phyloP scores from a whole-genome alignment of 139 green algal species.

The Chlorella sp. region DNA sequence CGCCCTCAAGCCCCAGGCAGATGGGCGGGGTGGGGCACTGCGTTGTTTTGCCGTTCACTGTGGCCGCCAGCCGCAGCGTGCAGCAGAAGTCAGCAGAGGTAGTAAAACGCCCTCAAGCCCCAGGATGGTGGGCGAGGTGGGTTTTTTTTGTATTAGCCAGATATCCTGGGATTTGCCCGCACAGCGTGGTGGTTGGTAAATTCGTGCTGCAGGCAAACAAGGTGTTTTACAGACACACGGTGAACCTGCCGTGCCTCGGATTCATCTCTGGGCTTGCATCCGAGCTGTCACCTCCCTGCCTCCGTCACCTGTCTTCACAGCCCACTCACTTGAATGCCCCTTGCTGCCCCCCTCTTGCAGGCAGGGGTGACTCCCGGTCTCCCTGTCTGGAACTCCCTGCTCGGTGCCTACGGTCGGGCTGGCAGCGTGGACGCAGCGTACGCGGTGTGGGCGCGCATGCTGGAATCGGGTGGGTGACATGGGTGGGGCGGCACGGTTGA shows the following conservation, averaged over 20 bases:
- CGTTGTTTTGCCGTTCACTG: no score
- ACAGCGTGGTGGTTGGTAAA: no score
- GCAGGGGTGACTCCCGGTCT: constrained; percentile 1
- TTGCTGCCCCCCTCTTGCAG: constrained; percentile 1
- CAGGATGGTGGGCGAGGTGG: not conserved
- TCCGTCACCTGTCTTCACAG: not conserved
- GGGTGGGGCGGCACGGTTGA: no score
- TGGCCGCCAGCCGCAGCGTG: no score
- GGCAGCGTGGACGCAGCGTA: constrained; percentile 44
- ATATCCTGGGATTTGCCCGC: no score
- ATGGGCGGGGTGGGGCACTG: no score
- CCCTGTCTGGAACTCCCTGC: constrained; percentile 38
- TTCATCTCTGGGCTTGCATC: no score
- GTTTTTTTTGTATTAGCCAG: no score
- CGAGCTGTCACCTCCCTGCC: not conserved
- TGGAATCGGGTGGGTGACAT: constrained; percentile 22
- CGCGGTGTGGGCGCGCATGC: constrained; percentile 33
- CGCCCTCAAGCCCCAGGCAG: constrained; percentile 38
- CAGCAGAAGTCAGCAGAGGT: not conserved
- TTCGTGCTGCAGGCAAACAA: no score
- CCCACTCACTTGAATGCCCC: no score
- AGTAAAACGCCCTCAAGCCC: constrained; percentile 36
- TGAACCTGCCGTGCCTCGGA: no score
- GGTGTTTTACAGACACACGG: no score
- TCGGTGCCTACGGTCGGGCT: constrained; percentile 27